A percentile compares a stretch with the other conserved stretches of the same genome.
Evolutionary conservation across 163 green algal species (phyloP).

Genomic region (Chlamydomonas reinhardtii): DNA sequence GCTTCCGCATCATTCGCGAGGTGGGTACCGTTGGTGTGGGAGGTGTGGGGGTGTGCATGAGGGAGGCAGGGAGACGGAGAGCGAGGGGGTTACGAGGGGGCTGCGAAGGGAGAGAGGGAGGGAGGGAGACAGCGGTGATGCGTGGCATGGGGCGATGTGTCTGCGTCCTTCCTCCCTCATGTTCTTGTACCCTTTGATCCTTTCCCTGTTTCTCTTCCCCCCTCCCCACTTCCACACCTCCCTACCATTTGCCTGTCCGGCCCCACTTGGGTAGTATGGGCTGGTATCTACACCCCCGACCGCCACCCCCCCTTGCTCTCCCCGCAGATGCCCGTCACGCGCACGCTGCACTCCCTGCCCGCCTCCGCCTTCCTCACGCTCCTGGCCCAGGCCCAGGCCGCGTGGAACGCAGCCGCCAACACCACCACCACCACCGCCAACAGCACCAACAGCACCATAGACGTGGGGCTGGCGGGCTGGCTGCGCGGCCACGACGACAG

Average conservation of each 20-base stretch:
- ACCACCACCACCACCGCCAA: conserved; percentile 42
- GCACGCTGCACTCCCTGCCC: conserved; percentile 50
- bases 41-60: not conserved
- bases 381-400: conserved; percentile 45
- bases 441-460: conserved; percentile 30
- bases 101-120: too few relatives aligned
- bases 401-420: conserved; percentile 23
- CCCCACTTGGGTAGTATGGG: too few relatives aligned
- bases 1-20: conserved; percentile 76
- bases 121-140: too few relatives aligned
- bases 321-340: conserved; percentile 65
- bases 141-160: too few relatives aligned
- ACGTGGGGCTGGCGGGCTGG: conserved; percentile 54
- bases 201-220: not conserved
- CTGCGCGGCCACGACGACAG: conserved; percentile 29
- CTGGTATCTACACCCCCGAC: not conserved
- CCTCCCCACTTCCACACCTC: not conserved
- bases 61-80: not conserved
- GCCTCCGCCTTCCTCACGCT: conserved; percentile 43
- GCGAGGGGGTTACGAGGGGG: too few relatives aligned
- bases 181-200: too few relatives aligned
- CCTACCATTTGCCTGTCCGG: too few relatives aligned
- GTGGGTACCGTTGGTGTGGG: not conserved
- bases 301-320: not conserved
- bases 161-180: too few relatives aligned